A percentile compares a stretch with the other conserved stretches of the same genome.
These are phyloP conservation scores for Aspergillus nomiae DNA, from an alignment of 2,329 filamentous ascomycete genomes.

Conservation along the genomic window DNA sequence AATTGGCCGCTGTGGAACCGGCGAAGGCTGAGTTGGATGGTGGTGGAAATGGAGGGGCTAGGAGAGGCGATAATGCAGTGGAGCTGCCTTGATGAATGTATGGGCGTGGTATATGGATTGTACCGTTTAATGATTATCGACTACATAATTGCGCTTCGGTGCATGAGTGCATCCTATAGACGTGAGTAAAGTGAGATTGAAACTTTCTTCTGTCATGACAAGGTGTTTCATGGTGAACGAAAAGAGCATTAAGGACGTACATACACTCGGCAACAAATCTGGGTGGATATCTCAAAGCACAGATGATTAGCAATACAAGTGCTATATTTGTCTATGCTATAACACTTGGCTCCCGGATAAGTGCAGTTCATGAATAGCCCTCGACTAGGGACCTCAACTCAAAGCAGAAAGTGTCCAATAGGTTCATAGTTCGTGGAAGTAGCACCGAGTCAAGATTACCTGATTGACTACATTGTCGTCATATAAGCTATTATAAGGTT, in stretches of 20 bases:
- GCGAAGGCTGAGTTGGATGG: neutral
- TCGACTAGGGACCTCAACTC: no score
- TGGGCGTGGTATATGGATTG: neutral
- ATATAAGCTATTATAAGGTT: neutral
- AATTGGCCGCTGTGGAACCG: neutral
- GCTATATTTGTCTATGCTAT: neutral
- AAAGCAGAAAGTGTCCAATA: no score
- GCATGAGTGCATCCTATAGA: neutral
- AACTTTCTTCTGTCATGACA: neutral
- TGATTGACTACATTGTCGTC: neutral
- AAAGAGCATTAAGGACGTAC: neutral
- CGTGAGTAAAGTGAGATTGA: neutral
- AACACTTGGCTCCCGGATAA: neutral
- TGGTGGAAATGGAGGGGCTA: neutral
- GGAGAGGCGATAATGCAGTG: neutral
- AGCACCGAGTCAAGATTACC: fast-evolving
- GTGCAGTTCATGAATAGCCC: no score
- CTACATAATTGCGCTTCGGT: neutral
- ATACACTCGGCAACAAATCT: neutral
- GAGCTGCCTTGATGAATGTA: neutral
- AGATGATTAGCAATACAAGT: neutral
- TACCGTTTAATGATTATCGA: neutral
- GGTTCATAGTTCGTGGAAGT: no score
- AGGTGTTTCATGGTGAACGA: neutral
- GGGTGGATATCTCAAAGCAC: neutral